These are phyloP conservation scores for Alnus glutinosa DNA, from an alignment of 306 rosid genomes.

Conservation along the genomic window DNA sequence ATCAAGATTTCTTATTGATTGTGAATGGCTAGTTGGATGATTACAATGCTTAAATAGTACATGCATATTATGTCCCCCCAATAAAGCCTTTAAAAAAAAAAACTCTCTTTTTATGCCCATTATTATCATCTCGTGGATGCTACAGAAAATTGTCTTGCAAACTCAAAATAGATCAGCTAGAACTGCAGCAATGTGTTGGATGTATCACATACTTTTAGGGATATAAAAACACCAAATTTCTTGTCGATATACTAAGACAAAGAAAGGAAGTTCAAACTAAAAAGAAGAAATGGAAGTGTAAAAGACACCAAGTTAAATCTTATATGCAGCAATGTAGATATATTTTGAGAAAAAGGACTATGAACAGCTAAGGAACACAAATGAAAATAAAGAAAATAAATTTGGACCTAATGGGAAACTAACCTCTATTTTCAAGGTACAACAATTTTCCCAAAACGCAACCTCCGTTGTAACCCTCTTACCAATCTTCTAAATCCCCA, in stretches of 20 bases:
- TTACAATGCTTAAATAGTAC: neutral
- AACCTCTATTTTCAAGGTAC: constrained; percentile 81
- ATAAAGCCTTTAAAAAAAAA: too few species aligned
- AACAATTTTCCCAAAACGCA: constrained; percentile 32
- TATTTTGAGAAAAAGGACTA: neutral
- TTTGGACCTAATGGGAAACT: neutral
- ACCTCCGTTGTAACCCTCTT: too few species aligned
- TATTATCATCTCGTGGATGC: neutral
- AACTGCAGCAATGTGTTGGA: neutral
- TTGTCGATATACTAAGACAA: neutral
- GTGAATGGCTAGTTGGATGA: neutral
- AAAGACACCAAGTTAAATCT: neutral
- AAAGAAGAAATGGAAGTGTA: neutral
- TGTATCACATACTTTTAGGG: neutral
- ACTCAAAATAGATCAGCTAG: neutral
- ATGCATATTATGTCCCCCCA: neutral
- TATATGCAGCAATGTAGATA: neutral
- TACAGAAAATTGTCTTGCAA: neutral
- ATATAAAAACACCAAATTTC: neutral
- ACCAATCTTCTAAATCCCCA: too few species aligned
- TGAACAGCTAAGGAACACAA: neutral
- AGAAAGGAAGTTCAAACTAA: neutral
- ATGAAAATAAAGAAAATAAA: neutral
- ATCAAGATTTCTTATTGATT: too few species aligned
- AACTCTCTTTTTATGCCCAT: neutral